Evolutionary conservation across 306 rosid genomes (phyloP), one percentile per base, ranked within the genome.

Genomic region (Prinsepia uniflora): DNA sequence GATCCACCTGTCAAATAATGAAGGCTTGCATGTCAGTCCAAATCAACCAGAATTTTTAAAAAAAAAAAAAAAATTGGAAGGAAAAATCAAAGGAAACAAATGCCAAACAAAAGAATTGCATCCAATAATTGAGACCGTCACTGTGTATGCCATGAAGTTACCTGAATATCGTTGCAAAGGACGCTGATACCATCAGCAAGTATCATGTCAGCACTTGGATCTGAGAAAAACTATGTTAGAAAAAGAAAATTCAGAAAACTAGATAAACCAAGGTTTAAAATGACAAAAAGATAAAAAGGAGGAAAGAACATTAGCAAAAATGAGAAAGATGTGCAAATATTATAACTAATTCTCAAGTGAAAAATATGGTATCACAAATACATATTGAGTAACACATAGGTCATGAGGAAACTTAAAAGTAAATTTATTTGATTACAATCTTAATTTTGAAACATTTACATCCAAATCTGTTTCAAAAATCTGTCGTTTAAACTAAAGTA

Each of bases 81-180:
- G 65, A 8, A 41, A 74, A 5, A 52, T 58, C 67, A 62, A 8
- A n/a, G 42, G 57, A 66, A 56, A 13, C 67, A 65, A 54, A 54
- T 34, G 15, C 50, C n/a, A 22, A 24, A 30, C 57, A 39, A 63
- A 43, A 59, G 62, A 24, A 30, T 30, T 3, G 36, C 4, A 3
- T 30, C 18, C 39, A 43, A 18, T 49, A 66, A 70, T 7, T n/a
- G 71, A 55, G 55, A 58, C 53, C 18, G 55, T 63, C 57, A 70
- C 48, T 41, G 50, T 69, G 56, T 39, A 65, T 46, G 57, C 20
- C 58, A 73, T 54, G 39, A 18, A 77, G 68, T 68, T 78, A 94
- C 99, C 99, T 91, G 95, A 65, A 94, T 82, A 74, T 94, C 99
- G 10, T 72, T 89, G 89, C 99, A 94, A 78, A 94, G 96, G 72